Conservation (phyloP, 345 rosid genomes). For the Boechera retrofracta region DNA sequence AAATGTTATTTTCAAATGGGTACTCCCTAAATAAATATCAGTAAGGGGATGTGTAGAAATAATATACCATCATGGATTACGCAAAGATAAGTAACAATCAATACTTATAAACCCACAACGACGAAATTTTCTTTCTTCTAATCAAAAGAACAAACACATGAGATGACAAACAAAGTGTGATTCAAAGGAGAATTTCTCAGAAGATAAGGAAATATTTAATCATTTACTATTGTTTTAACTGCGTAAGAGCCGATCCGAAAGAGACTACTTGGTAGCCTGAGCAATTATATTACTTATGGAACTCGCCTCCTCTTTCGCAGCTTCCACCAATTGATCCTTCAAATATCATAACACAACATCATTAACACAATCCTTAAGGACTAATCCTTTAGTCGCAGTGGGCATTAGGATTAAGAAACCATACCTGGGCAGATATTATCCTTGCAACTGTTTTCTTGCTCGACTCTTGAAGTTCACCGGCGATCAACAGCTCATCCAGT, state of each 20-base stretch:
- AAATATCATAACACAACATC: slow-evolving; percentile 25
- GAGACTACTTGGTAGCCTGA: slow-evolving; percentile 86
- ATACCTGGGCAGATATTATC: slow-evolving; percentile 88
- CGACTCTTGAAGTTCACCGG: slow-evolving; percentile 97
- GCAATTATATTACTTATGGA: slow-evolving; percentile 94
- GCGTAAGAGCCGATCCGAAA: background rate
- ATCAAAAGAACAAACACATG: slow-evolving; percentile 30
- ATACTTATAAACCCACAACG: background rate
- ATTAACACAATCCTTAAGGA: background rate
- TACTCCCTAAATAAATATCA: too few relatives aligned
- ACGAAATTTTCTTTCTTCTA: background rate
- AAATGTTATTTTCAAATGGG: too few relatives aligned
- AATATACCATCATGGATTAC: background rate
- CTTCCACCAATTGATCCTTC: slow-evolving; percentile 95
- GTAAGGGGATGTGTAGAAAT: background rate
- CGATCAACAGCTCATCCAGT: slow-evolving; percentile 91
- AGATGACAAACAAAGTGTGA: slow-evolving; percentile 19
- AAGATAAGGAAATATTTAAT: background rate
- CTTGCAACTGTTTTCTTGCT: slow-evolving; percentile 96
- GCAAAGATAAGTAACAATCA: background rate
- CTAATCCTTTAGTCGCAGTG: background rate
- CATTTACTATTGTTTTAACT: slow-evolving; percentile 31
- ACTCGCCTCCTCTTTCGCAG: slow-evolving; percentile 89
- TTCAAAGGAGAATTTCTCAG: background rate
- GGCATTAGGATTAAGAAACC: slow-evolving; percentile 10